Evolutionary conservation across 1,284 basidiomycete genomes (phyloP).

Genomic region (Phenoliferia sp.): DNA sequence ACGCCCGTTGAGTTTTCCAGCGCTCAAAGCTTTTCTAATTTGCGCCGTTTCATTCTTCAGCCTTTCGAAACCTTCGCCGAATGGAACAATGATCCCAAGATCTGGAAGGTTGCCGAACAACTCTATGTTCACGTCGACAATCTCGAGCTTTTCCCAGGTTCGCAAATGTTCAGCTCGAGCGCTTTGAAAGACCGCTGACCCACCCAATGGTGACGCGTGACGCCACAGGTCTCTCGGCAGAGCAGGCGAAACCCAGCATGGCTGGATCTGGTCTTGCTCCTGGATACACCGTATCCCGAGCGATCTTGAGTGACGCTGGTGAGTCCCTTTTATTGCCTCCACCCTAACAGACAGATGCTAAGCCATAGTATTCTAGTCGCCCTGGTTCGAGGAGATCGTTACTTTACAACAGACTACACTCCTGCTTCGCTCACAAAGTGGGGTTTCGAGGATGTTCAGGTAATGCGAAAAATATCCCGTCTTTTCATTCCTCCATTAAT

Average conservation of each 20-base stretch:
- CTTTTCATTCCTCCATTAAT: no score
- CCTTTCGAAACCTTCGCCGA: slow-evolving; percentile 44
- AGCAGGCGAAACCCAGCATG: slow-evolving; percentile 69
- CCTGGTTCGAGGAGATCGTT: slow-evolving; percentile 57
- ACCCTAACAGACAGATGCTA: no score
- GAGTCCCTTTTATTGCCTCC: not conserved
- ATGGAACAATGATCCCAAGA: slow-evolving; percentile 72
- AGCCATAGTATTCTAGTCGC: slow-evolving; percentile 50
- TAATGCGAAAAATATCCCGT: not conserved
- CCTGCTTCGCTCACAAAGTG: slow-evolving; percentile 62
- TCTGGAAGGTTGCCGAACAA: slow-evolving; percentile 67
- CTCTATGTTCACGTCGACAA: slow-evolving; percentile 71
- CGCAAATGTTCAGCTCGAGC: no score
- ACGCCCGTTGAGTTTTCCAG: not conserved
- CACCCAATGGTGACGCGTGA: no score
- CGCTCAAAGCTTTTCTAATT: slow-evolving; percentile 25
- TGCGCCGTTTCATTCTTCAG: not conserved
- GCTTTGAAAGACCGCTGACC: no score
- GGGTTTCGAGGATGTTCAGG: slow-evolving; percentile 10
- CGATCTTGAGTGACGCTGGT: slow-evolving; percentile 73
- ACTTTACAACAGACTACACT: slow-evolving; percentile 72
- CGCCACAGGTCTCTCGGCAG: slow-evolving; percentile 48
- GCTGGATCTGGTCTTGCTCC: slow-evolving; percentile 59
- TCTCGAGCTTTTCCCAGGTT: slow-evolving; percentile 63
- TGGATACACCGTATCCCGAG: slow-evolving; percentile 64